These are phyloP conservation scores for Paramarasmius palmivorus DNA, from an alignment of 1,284 basidiomycete species.

Conservation along the genomic window DNA sequence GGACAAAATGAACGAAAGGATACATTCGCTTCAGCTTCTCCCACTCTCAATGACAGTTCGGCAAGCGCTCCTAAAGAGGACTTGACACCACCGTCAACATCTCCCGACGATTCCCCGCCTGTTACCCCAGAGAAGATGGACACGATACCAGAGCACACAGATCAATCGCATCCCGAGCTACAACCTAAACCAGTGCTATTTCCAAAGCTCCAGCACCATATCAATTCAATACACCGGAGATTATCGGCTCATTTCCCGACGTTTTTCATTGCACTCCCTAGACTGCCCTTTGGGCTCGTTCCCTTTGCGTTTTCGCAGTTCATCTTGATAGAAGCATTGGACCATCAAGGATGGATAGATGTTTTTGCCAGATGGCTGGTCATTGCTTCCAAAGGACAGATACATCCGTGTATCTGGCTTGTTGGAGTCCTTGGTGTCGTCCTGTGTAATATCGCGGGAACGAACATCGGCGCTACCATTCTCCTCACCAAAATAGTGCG, in stretches of 20 bases:
- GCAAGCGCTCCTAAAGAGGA: not conserved
- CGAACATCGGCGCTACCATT: slow-evolving; percentile 96
- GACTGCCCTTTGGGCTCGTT: slow-evolving; percentile 80
- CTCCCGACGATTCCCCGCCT: too few relatives aligned
- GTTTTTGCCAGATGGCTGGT: slow-evolving; percentile 81
- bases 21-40: slow-evolving; percentile 18
- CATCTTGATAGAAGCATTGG: slow-evolving; percentile 87
- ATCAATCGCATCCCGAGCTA: not conserved
- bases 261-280: slow-evolving; percentile 64
- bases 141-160: not conserved
- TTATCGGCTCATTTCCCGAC: slow-evolving; percentile 67
- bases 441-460: slow-evolving; percentile 88
- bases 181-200: slow-evolving; percentile 13
- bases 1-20: slow-evolving; percentile 12
- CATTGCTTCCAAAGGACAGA: slow-evolving; percentile 43
- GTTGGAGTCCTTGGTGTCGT: slow-evolving; percentile 65
- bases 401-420: slow-evolving; percentile 56
- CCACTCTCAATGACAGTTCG: slow-evolving; percentile 8
- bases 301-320: slow-evolving; percentile 97
- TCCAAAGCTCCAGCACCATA: slow-evolving; percentile 20
- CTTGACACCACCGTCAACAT: not conserved
- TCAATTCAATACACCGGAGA: slow-evolving; percentile 20
- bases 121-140: not conserved
- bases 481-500: slow-evolving; percentile 63
- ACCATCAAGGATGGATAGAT: slow-evolving; percentile 88